A percentile compares a stretch with the other conserved stretches of the same genome.
These are phyloP conservation scores for Ostreobium quekettii DNA, from an alignment of 139 green algal species.

Conservation along the genomic window DNA sequence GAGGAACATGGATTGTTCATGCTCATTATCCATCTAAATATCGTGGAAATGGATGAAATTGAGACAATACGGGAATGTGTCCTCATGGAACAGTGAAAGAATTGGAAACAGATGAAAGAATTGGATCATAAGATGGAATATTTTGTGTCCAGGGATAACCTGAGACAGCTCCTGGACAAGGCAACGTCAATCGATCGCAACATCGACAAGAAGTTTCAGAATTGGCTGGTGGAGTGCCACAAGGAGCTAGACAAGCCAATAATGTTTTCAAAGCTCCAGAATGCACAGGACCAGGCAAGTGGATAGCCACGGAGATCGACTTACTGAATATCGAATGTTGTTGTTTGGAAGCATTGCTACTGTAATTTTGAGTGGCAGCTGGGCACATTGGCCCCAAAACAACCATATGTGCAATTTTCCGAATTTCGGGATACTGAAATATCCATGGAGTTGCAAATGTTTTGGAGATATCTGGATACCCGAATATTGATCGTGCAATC, in stretches of 20 bases:
- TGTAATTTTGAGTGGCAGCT: too few relatives aligned
- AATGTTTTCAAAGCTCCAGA: constrained; percentile 37
- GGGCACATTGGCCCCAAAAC: not conserved
- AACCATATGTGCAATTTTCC: not conserved
- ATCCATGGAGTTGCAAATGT: too few relatives aligned
- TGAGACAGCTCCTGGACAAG: constrained; percentile 45
- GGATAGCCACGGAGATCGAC: too few relatives aligned
- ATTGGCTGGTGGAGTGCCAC: constrained; percentile 65
- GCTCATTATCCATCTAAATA: too few relatives aligned
- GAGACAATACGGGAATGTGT: not conserved
- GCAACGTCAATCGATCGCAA: constrained; percentile 39
- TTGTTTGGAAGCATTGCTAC: too few relatives aligned
- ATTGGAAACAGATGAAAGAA: too few relatives aligned
- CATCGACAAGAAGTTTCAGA: constrained; percentile 46
- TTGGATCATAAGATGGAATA: constrained; percentile 28
- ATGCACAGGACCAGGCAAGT: constrained; percentile 35
- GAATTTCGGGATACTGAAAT: not conserved
- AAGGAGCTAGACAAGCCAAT: constrained; percentile 53
- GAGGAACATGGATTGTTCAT: too few relatives aligned
- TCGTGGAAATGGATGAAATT: too few relatives aligned
- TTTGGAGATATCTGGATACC: too few relatives aligned
- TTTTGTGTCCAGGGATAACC: constrained; percentile 60
- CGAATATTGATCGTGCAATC: too few relatives aligned
- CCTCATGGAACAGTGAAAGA: not conserved
- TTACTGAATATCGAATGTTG: too few relatives aligned